Percentiles rank a stretch among this genome's conserved stretches.
Evolutionary conservation across 2,329 filamentous ascomycete genomes (phyloP).

Genomic region (Dryadomyces quercivorus): DNA sequence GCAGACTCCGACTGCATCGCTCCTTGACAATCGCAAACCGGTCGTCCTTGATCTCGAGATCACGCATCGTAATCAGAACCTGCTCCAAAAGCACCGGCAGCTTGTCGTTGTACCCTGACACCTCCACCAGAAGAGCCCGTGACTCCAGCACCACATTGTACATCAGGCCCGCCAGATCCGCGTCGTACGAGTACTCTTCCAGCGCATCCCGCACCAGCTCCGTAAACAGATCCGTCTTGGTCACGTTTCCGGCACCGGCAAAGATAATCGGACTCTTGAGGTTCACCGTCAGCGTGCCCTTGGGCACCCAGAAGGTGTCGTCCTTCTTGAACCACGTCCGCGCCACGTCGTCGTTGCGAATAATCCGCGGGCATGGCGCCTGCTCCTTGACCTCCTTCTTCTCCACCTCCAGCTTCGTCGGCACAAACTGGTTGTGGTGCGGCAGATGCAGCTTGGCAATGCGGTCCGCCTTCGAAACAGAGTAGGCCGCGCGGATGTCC

Average conservation of each 20-base stretch:
- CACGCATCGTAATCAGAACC: conserved; percentile 70
- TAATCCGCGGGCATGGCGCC: conserved; percentile 60
- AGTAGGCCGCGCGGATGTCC: conserved; percentile 53
- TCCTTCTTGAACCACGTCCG: conserved; percentile 98
- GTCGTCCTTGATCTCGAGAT: conserved; percentile 73
- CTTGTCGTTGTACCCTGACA: conserved; percentile 95
- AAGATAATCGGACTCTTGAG: conserved; percentile 69
- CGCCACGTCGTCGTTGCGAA: conserved; percentile 70
- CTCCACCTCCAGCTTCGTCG: conserved; percentile 83
- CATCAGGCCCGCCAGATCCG: conserved; percentile 78
- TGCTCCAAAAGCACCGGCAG: conserved; percentile 82
- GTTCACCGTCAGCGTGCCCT: conserved; percentile 74
- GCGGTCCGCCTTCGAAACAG: conserved; percentile 43
- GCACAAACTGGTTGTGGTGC: conserved; percentile 91
- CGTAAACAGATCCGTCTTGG: conserved; percentile 70
- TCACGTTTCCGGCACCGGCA: conserved; percentile 63
- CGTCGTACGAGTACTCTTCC: conserved; percentile 90
- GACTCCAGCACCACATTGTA: conserved; percentile 67
- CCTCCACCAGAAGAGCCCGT: conserved; percentile 62
- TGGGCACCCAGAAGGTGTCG: conserved; percentile 96
- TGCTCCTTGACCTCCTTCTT: conserved; percentile 80
- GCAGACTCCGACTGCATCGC: conserved; percentile 59
- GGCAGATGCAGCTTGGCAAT: conserved; percentile 70
- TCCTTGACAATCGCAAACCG: conserved; percentile 90
- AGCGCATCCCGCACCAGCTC: conserved; percentile 81